Evolutionary conservation across 2,329 filamentous ascomycete species (phyloP), one percentile per base, ranked within the genome.

Genomic region (Alternaria angustiovoidea): DNA sequence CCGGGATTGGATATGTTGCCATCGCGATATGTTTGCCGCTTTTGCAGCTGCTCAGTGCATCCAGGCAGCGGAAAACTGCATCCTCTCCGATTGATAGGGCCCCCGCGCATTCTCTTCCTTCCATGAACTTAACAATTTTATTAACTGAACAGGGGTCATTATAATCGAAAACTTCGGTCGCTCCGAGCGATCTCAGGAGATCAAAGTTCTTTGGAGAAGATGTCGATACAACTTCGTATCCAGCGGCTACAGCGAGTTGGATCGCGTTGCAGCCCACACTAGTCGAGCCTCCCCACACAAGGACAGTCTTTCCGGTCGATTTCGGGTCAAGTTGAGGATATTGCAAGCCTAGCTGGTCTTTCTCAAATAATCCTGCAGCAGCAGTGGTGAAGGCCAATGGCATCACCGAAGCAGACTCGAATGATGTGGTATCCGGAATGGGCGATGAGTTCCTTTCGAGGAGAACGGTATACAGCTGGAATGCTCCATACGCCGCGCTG

Each of bases 381-480:
- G 69, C 67, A 2, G 66, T 69, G 5, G 60, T 54, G 28, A 66
- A 47, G 9, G 44, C 49, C 2, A 65, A 57, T 7, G 46, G 46
- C 1, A 86, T 70, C 2, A 83, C 84, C 2, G 80, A 77, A 1
- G 83, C 85, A 30, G 82, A 79, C 34, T 57, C 54, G 63, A 81
- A 82, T 44, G 74, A 79, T 58, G 86, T 47, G 39, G 67, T 67
- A n/a, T 83, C 79, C 4, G 85, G 85, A 11, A 86, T 79, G 26
- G 78, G 78, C 43, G 82, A 76, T 46, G 78, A 73, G 0, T 84
- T 46, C 48, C 82, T 80, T 2, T 79, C 83, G 64, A 83, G 85
- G 6, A 77, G 80, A 4, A 84, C 75, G 26, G 81, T 77, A 63
- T 85, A 85, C 60, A 86, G 79, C 9, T 81, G 83, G 69, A 87